Conservation (phyloP, 2,329 filamentous ascomycete genomes). For the Juglanconis juglandina region DNA sequence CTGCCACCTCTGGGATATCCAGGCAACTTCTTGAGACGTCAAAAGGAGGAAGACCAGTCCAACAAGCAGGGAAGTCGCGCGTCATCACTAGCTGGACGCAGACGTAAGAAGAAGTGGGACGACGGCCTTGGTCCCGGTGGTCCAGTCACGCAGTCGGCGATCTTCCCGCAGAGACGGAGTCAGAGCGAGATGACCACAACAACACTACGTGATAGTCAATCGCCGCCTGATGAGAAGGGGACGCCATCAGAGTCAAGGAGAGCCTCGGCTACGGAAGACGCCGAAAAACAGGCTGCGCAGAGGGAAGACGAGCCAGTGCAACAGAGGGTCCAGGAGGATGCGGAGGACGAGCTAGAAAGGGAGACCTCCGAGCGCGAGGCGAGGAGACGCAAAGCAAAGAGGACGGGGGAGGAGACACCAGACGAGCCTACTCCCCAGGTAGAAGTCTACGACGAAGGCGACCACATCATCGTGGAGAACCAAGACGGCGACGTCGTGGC, state of each 20-base stretch:
- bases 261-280: slow-evolving; percentile 19
- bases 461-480: slow-evolving; percentile 78
- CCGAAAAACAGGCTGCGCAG: slow-evolving; percentile 24
- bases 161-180: slow-evolving; percentile 60
- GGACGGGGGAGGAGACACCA: neutral
- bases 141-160: slow-evolving; percentile 85
- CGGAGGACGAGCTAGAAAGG: slow-evolving; percentile 28
- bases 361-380: slow-evolving; percentile 17
- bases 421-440: slow-evolving; percentile 31
- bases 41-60: slow-evolving; percentile 69
- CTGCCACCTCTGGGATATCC: slow-evolving; percentile 70
- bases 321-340: slow-evolving; percentile 20
- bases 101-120: slow-evolving; percentile 67
- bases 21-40: slow-evolving; percentile 75
- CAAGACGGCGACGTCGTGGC: slow-evolving; percentile 81
- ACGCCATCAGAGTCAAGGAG: slow-evolving; percentile 22
- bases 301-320: slow-evolving; percentile 2
- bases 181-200: slow-evolving; percentile 23
- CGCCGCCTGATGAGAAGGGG: slow-evolving; percentile 23
- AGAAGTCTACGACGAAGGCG: slow-evolving; percentile 78
- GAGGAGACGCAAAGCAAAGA: slow-evolving; percentile 9
- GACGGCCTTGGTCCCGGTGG: slow-evolving; percentile 76
- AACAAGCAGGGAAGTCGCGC: slow-evolving; percentile 54
- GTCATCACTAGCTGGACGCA: slow-evolving; percentile 57
- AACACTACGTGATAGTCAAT: slow-evolving; percentile 17